Base-by-base conservation (phyloP, 108 stramenopile genomes). In the Parmales sp. region DNA sequence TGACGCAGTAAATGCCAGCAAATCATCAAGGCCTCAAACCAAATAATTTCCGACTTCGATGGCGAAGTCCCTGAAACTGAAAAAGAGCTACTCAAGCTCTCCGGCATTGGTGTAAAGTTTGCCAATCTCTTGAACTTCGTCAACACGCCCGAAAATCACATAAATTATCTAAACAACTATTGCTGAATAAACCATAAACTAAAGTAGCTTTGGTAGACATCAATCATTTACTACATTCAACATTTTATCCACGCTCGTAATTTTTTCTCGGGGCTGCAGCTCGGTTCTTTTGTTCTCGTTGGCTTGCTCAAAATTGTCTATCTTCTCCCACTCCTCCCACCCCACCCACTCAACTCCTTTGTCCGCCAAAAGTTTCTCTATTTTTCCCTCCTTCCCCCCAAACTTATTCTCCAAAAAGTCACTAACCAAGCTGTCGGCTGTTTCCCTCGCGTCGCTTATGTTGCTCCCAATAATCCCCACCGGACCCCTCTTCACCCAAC, bases 401-500 rank as follows among this genome's bases (percentile, higher is more conserved):
- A 4, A 13, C 64, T 38, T n/a, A 2, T 7, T 25, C 16, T 45
- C 36, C 67, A 18, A 25, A 7, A 78, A 70, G 45, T 93, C 94
- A 34, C 85, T 68, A 45, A 95, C 65, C 7, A 98, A 86, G 8
- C 90, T 72, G 13, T 73, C 77, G 0, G 95, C 96, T 6, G 94
- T 97, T 36, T 95, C 95, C 64, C 83, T 92, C 41, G 98, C 95
- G 74, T 89, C 88, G 41, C 71, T 36, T 50, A 87, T 87, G 72
- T 99, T 99, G 37, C 95, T 94, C 11, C 95, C 96, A 66, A 99
- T 95, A 48, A 98, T 98, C 1, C 97, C 99, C 18, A 73, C 78
- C 5, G 99, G 97, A 8, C 99, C 97, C 11, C 99, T 88, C 72
- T 95, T 94, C 18, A 95, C 78, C 99, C 99, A 99, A 18, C 99